These are phyloP conservation scores for Calonectria naviculata DNA, from an alignment of 2,329 filamentous ascomycete species.

Conservation along the genomic window DNA sequence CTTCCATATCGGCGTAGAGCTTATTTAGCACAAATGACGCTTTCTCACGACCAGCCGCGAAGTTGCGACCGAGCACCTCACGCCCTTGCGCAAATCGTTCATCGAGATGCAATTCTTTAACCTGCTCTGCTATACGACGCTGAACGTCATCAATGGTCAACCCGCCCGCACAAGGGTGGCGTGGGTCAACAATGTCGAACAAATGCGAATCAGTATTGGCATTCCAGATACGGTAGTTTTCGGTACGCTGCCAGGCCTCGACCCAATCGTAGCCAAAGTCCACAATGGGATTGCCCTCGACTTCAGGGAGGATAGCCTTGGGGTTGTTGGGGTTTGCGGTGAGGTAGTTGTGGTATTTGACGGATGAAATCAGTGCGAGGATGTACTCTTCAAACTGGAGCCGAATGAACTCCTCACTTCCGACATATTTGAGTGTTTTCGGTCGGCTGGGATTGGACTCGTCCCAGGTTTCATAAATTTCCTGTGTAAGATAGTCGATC, in stretches of 20 bases:
- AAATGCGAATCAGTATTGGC: slow-evolving; percentile 84
- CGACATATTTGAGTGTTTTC: slow-evolving; percentile 94
- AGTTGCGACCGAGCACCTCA: slow-evolving; percentile 87
- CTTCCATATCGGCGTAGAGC: slow-evolving; percentile 90
- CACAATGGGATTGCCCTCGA: slow-evolving; percentile 84
- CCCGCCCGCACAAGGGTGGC: slow-evolving; percentile 92
- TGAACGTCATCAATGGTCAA: slow-evolving; percentile 96
- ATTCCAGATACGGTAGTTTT: slow-evolving; percentile 93
- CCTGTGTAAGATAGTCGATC: slow-evolving; percentile 96
- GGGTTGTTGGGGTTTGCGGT: slow-evolving; percentile 75
- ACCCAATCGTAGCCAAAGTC: slow-evolving; percentile 91
- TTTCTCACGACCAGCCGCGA: slow-evolving; percentile 90
- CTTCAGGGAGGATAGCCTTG: slow-evolving; percentile 72
- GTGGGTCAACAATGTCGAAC: slow-evolving; percentile 93
- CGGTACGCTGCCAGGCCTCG: slow-evolving; percentile 86
- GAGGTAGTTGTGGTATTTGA: slow-evolving; percentile 87
- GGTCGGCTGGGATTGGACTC: slow-evolving; percentile 87
- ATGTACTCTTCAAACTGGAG: slow-evolving; percentile 98
- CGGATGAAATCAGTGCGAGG: slow-evolving; percentile 85
- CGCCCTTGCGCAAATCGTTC: slow-evolving; percentile 86
- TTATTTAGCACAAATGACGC: slow-evolving; percentile 88
- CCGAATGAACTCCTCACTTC: slow-evolving; percentile 96
- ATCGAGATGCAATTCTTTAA: slow-evolving; percentile 93
- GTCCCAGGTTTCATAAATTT: slow-evolving; percentile 97
- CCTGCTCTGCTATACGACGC: slow-evolving; percentile 87